These are phyloP conservation scores for Globisporangium middletonii DNA, from an alignment of 352 stramenopile genomes.

Conservation along the genomic window DNA sequence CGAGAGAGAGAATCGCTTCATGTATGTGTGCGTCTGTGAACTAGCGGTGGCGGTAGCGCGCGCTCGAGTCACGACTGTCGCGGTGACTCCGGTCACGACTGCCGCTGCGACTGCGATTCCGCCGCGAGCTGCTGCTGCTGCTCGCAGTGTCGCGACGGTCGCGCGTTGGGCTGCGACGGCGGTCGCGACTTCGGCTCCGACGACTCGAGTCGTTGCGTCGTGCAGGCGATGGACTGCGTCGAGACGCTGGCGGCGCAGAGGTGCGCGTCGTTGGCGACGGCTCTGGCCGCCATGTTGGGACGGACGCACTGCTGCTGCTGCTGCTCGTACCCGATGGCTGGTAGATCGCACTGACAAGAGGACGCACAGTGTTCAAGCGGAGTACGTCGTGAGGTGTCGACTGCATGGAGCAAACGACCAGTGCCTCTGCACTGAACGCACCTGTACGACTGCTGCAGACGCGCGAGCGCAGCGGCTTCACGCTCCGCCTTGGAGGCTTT, in stretches of 20 bases:
- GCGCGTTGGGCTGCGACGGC: conserved; percentile 16
- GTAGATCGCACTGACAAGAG: conserved; percentile 33
- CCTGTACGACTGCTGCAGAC: conserved; percentile 80
- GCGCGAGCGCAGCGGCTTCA: conserved; percentile 73
- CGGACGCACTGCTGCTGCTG: not conserved
- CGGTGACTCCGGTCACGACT: conserved; percentile 19
- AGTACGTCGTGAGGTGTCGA: not conserved
- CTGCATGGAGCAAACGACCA: too few species aligned
- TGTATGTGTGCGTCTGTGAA: too few species aligned
- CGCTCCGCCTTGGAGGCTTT: conserved; percentile 72
- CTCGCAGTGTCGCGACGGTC: not conserved
- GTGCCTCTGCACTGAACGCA: conserved; percentile 6
- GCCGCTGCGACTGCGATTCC: conserved; percentile 18
- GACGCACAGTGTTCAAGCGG: not conserved
- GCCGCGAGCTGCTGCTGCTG: conserved; percentile 14
- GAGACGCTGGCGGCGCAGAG: conserved; percentile 2
- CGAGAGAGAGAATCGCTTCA: too few species aligned
- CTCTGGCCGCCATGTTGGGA: not conserved
- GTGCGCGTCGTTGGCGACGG: not conserved
- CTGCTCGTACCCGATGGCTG: conserved; percentile 15
- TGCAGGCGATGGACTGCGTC: conserved; percentile 13
- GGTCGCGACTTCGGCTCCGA: conserved; percentile 19
- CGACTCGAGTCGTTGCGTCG: conserved; percentile 21
- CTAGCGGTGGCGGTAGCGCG: conserved; percentile 8
- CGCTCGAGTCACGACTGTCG: conserved; percentile 13